These are phyloP conservation scores for Nemania diffusa DNA, from an alignment of 2,329 filamentous ascomycete genomes.

Conservation along the genomic window DNA sequence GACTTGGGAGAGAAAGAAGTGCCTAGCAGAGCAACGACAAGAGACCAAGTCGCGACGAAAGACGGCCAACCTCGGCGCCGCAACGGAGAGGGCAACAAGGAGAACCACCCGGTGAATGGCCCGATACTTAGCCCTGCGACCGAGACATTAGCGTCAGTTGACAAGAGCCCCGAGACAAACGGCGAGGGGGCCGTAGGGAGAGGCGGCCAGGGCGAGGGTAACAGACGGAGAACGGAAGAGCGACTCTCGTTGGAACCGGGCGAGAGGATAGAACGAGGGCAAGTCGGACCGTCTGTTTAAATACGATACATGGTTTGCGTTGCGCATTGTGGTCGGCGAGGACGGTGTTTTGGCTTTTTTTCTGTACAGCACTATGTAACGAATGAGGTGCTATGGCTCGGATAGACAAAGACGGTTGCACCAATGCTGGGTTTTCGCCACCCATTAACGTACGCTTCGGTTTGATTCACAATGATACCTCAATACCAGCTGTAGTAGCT, in stretches of 20 bases:
- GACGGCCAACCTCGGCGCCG: conserved; percentile 40
- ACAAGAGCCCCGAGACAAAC: neutral
- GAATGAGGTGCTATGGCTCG: neutral
- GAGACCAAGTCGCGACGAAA: conserved; percentile 45
- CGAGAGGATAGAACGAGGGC: neutral
- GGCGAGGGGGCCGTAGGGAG: neutral
- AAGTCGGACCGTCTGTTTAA: neutral
- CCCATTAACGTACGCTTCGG: conserved; percentile 13
- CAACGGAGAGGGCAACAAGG: conserved; percentile 56
- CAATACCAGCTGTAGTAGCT: conserved; percentile 9
- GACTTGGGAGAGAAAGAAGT: conserved; percentile 46
- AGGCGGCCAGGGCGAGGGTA: conserved; percentile 22
- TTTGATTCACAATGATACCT: conserved; percentile 31
- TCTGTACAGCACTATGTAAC: conserved; percentile 3
- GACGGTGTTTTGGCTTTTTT: neutral
- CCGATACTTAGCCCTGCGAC: conserved; percentile 1
- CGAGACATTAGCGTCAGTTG: neutral
- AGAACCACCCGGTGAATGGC: conserved; percentile 52
- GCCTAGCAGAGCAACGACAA: conserved; percentile 38
- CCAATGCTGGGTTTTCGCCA: conserved; percentile 22
- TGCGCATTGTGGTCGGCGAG: no score
- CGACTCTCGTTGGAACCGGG: neutral
- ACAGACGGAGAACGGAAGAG: conserved; percentile 20
- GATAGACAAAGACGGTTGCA: conserved; percentile 16
- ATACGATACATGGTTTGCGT: neutral